Evolutionary conservation across 1,139 yeast species (phyloP).

Genomic region (Pichia sp.): DNA sequence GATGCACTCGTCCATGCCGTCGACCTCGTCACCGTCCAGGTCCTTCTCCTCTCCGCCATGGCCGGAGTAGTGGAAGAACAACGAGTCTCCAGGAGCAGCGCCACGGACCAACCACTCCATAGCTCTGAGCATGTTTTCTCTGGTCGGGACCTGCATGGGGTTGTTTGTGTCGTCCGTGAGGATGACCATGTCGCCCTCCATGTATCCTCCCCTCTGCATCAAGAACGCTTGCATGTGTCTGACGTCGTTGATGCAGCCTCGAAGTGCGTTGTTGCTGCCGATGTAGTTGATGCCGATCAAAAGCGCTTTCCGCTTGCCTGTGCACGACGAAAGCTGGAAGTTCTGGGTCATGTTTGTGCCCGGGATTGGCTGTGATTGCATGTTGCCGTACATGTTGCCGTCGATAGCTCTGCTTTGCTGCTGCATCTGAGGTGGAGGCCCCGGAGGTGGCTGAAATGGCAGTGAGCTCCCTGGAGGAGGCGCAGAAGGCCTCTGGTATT

Average conservation of each 20-base stretch:
- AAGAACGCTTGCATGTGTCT: constrained; percentile 58
- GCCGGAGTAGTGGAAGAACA: constrained; percentile 87
- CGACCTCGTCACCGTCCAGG: constrained; percentile 84
- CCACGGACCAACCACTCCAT: constrained; percentile 86
- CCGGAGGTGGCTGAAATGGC: constrained; percentile 13
- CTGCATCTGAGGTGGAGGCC: neutral
- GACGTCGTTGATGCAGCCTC: constrained; percentile 87
- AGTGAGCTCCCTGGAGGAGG: constrained; percentile 12
- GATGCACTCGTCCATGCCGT: constrained; percentile 84
- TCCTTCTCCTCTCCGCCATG: constrained; percentile 88
- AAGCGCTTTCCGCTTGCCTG: constrained; percentile 64
- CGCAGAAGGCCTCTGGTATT: constrained; percentile 4
- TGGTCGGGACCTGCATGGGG: constrained; percentile 65
- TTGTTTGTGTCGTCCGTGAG: constrained; percentile 69
- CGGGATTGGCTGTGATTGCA: constrained; percentile 22
- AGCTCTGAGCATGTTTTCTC: constrained; percentile 74
- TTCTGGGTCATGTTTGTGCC: constrained; percentile 23
- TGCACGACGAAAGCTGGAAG: constrained; percentile 26
- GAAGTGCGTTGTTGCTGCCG: constrained; percentile 63
- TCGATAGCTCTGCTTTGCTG: constrained; percentile 11
- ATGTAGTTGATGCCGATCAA: constrained; percentile 83
- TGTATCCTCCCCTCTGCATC: constrained; percentile 59
- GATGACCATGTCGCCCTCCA: constrained; percentile 74
- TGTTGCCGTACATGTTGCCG: constrained; percentile 8
- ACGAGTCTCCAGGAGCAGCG: constrained; percentile 81